These are phyloP conservation scores for Rheum nobile DNA, from an alignment of 148 eudicot genomes.

Conservation along the genomic window DNA sequence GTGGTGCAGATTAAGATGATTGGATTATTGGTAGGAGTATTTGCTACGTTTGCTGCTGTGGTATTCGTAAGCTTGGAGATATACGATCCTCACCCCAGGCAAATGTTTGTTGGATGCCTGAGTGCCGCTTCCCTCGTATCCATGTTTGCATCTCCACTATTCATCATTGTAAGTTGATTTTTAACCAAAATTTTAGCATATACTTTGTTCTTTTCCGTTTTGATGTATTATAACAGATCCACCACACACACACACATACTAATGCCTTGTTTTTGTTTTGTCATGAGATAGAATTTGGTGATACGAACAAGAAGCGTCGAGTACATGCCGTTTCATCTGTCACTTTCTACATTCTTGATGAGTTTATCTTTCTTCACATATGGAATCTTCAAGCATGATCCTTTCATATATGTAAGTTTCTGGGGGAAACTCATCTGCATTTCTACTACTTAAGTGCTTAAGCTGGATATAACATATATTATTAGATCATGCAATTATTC, in stretches of 20 bases:
- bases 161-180: constrained; percentile 32
- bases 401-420: constrained; percentile 30
- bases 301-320: constrained; percentile 40
- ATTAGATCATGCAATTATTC: constrained; percentile 16
- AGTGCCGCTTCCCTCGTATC: constrained; percentile 32
- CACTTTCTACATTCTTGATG: constrained; percentile 38
- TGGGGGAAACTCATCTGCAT: neutral
- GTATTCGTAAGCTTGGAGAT: constrained; percentile 25
- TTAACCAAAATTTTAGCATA: neutral
- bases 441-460: neutral
- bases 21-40: constrained; percentile 25
- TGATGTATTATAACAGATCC: too few relatives aligned
- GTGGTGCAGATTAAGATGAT: constrained; percentile 27
- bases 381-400: constrained; percentile 25
- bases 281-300: constrained; percentile 32
- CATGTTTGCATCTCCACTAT: constrained; percentile 50
- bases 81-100: constrained; percentile 20
- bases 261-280: neutral
- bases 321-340: constrained; percentile 43
- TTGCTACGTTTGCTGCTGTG: constrained; percentile 21
- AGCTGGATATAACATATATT: neutral
- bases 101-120: constrained; percentile 34
- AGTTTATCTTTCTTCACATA: constrained; percentile 31
- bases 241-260: neutral
- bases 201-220: neutral